Base-by-base conservation (phyloP, 768 basidiomycete genomes). In the Agrocybe pediades region DNA sequence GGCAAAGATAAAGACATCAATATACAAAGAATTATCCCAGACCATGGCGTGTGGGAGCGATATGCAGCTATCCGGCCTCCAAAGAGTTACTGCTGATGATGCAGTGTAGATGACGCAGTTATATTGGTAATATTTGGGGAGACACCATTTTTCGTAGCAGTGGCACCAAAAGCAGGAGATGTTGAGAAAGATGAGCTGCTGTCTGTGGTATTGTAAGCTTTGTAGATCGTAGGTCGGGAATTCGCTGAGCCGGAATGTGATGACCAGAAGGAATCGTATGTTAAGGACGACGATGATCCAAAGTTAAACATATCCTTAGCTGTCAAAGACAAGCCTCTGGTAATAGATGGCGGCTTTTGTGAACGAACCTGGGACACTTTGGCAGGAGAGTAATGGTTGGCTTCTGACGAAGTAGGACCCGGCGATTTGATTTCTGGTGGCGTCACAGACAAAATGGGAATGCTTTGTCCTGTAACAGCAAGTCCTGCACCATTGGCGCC, bases 241-340 rank as follows among this genome's bases (percentile, higher is more conserved):
- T 61, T 58, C 2, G 53, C 58, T 41, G 63, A 54, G 21, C 60
- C 64, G 33, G 78, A 68, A 54, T 83, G 81, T 6, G 80, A 74
- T 1, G 83, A 83, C 84, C 83, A 86, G 60, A 85, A 86, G 0
- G 81, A 81, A 61, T 85, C 84, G 58, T 85, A 85, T 2, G 84
- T 83, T 41, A 83, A 68, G 9, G 74, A 64, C 7, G 72, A 65
- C n/a, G 56, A 58, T 19, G 61, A 57, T 19, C 64, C 48, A 54
- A 68, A 70, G 41, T 59, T 63, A 51, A 62, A 65, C 51, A 69
- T 62, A 41, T 66, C 66, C 53, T 57, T 63, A 15, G 60, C 55
- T 49, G 65, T 61, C 41, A 64, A 45, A 39, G 63, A 30, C 45
- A 51, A 55, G 25, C 56, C 27, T 50, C 62, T 63, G 33, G 61